Percentiles rank a stretch among this genome's conserved stretches.
These are phyloP conservation scores for Fusarium compactum DNA, from an alignment of 2,329 filamentous ascomycete genomes.

Conservation along the genomic window DNA sequence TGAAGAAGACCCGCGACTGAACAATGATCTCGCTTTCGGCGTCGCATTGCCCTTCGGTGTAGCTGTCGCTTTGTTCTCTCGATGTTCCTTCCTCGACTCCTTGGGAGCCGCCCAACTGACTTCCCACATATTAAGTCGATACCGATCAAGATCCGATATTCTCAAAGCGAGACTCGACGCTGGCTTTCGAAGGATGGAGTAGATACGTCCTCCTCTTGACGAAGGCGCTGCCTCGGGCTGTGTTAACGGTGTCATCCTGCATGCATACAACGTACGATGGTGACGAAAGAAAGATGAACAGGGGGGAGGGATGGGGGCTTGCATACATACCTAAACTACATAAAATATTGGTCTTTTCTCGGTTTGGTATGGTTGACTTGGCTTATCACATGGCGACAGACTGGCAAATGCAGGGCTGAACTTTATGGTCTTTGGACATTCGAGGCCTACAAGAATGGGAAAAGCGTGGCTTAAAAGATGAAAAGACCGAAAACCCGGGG, in stretches of 20 bases:
- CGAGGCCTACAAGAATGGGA: conserved; percentile 1
- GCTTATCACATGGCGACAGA: conserved; percentile 7
- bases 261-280: background rate
- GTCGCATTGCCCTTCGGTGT: background rate
- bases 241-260: conserved; percentile 17
- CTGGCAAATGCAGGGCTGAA: conserved; percentile 38
- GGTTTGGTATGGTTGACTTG: background rate
- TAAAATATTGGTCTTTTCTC: background rate
- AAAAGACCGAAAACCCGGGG: background rate
- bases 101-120: conserved; percentile 33
- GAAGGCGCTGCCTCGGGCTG: background rate
- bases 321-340: background rate
- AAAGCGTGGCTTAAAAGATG: background rate
- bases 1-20: conserved; percentile 22
- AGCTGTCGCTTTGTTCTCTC: conserved; percentile 23
- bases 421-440: conserved; percentile 17
- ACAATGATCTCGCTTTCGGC: conserved; percentile 19
- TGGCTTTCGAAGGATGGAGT: conserved; percentile 25
- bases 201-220: conserved; percentile 9
- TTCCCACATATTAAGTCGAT: conserved; percentile 38
- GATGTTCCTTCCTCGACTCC: conserved; percentile 38
- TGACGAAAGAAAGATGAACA: background rate
- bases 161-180: conserved; percentile 12
- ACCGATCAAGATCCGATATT: conserved; percentile 17
- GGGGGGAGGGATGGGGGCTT: background rate